phyloP scores from a whole-genome alignment of 2,329 filamentous ascomycete species.

The Talaromyces islandicus region DNA sequence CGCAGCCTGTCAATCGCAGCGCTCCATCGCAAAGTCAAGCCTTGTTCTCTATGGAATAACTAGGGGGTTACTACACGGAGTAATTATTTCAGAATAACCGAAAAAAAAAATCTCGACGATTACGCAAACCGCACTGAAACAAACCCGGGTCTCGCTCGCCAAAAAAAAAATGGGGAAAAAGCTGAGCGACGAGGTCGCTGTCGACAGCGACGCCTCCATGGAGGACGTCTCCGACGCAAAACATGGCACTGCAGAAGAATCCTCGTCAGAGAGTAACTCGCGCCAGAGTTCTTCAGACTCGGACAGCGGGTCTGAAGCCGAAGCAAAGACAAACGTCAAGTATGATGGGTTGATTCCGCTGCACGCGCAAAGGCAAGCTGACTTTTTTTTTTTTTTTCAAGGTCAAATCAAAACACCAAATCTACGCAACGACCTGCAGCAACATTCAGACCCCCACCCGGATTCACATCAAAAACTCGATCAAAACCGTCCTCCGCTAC shows the following conservation, averaged over 20 bases:
- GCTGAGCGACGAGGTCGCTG: slow-evolving; percentile 17
- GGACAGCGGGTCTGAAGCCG: slow-evolving; percentile 5
- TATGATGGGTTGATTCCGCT: slow-evolving; percentile 13
- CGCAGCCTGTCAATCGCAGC: neutral
- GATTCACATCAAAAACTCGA: slow-evolving; percentile 33
- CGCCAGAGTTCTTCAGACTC: slow-evolving; percentile 12
- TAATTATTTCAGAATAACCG: neutral
- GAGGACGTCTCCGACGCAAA: slow-evolving; percentile 18
- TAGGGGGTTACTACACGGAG: no score
- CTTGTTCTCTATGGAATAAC: neutral
- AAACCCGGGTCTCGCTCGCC: neutral
- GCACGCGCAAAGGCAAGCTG: neutral
- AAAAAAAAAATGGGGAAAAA: slow-evolving; percentile 10
- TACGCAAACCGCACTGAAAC: neutral
- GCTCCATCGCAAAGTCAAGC: neutral
- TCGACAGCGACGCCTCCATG: slow-evolving; percentile 21
- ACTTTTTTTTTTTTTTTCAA: slow-evolving; percentile 6
- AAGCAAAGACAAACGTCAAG: slow-evolving; percentile 7
- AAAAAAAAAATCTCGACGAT: neutral
- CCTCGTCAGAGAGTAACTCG: neutral
- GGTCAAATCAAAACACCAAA: neutral
- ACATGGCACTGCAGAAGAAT: slow-evolving; percentile 9
- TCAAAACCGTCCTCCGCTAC: slow-evolving; percentile 24
- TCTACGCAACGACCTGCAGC: neutral
- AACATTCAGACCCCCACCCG: slow-evolving; percentile 37